These are phyloP conservation scores for Cenchrus americanus DNA, from an alignment of 176 grass and related monocot species.

Conservation along the genomic window DNA sequence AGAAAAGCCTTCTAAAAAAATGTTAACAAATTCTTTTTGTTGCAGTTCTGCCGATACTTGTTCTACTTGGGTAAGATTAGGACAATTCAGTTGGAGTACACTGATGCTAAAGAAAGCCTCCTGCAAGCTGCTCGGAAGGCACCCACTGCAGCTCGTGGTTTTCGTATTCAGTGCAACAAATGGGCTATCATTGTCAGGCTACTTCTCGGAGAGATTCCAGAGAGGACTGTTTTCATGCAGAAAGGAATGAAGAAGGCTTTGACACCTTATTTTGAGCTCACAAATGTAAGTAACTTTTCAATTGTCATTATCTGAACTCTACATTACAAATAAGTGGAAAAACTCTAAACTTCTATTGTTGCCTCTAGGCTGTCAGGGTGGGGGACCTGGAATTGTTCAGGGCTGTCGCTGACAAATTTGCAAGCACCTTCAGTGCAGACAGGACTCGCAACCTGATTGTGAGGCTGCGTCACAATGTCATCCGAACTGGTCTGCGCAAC, in stretches of 20 bases:
- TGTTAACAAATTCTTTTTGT: not conserved
- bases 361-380: slow-evolving; percentile 68
- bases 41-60: slow-evolving; percentile 87
- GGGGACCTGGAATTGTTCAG: slow-evolving; percentile 86
- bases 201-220: slow-evolving; percentile 87
- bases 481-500: slow-evolving; percentile 83
- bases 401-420: slow-evolving; percentile 76
- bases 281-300: slow-evolving; percentile 57
- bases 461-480: slow-evolving; percentile 87
- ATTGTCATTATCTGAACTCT: not conserved
- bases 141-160: slow-evolving; percentile 69
- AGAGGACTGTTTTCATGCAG: slow-evolving; percentile 93
- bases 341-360: not conserved
- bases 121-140: slow-evolving; percentile 88
- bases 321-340: not conserved
- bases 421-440: slow-evolving; percentile 72
- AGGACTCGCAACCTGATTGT: slow-evolving; percentile 86
- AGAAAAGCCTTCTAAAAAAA: not conserved
- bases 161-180: slow-evolving; percentile 92
- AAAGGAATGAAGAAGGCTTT: slow-evolving; percentile 93
- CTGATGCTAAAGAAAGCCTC: slow-evolving; percentile 91
- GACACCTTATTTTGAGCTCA: slow-evolving; percentile 87
- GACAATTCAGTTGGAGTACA: slow-evolving; percentile 94
- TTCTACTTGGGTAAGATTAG: slow-evolving; percentile 91
- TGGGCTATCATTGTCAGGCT: slow-evolving; percentile 82